Percentiles rank a stretch among this genome's conserved stretches.
Conservation (phyloP, 2,329 filamentous ascomycete genomes). For the Fusarium liriodendri region DNA sequence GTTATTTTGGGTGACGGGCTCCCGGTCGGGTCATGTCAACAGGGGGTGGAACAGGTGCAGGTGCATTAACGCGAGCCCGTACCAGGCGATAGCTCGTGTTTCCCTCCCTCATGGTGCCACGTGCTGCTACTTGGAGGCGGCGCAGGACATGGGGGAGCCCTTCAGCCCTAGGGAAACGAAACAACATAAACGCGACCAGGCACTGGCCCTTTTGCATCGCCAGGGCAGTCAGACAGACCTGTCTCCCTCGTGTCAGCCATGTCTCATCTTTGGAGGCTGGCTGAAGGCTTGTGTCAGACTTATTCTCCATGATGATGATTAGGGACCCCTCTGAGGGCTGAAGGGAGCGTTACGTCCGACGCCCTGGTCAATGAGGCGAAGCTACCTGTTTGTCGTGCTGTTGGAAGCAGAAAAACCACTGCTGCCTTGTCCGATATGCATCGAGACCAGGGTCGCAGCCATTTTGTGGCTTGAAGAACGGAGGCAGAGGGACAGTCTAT, state of each 20-base stretch:
- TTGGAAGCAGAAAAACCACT: not conserved
- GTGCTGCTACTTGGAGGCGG: slow-evolving; percentile 23
- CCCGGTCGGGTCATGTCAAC: slow-evolving; percentile 24
- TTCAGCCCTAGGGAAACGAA: slow-evolving; percentile 30
- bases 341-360: not conserved
- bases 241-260: slow-evolving; percentile 25
- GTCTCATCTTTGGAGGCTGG: slow-evolving; percentile 14
- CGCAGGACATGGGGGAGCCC: slow-evolving; percentile 18
- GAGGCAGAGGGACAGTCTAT: not conserved
- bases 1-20: slow-evolving; percentile 39
- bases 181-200: slow-evolving; percentile 15
- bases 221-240: not conserved
- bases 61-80: slow-evolving; percentile 27
- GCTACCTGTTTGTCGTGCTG: not conserved
- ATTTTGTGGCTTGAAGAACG: not conserved
- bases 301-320: not conserved
- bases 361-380: slow-evolving; percentile 8
- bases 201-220: slow-evolving; percentile 5
- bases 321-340: not conserved
- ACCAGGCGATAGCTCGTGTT: slow-evolving; percentile 35
- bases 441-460: not conserved
- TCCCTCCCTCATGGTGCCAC: slow-evolving; percentile 29
- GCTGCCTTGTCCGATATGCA: not conserved
- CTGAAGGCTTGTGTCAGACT: slow-evolving; percentile 30
- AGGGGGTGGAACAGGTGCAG: slow-evolving; percentile 20